Evolutionary conservation across 495 filamentous ascomycete species (phyloP).

Genomic region (Peziza echinospora): DNA sequence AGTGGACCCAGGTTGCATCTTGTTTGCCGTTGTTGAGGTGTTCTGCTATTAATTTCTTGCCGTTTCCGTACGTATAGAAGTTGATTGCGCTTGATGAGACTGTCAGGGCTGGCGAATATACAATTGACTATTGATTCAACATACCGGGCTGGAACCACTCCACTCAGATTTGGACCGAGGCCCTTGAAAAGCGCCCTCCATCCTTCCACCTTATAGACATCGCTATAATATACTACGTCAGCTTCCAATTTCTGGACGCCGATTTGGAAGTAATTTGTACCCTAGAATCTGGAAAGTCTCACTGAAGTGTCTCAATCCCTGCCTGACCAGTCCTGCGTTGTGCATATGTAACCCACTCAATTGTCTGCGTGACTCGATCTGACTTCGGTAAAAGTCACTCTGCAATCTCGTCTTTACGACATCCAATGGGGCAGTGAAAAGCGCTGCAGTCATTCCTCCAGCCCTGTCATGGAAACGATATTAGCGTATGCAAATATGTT

Average conservation of each 20-base stretch:
- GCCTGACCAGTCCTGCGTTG: slow-evolving; percentile 25
- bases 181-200: slow-evolving; percentile 75
- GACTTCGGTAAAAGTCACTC: slow-evolving; percentile 72
- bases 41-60: slow-evolving; percentile 52
- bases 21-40: slow-evolving; percentile 36
- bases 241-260: neutral
- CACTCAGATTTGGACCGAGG: slow-evolving; percentile 66
- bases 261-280: slow-evolving; percentile 1
- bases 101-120: neutral
- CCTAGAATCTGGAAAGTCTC: slow-evolving; percentile 67
- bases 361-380: slow-evolving; percentile 29
- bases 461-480: slow-evolving; percentile 32
- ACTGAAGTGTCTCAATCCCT: slow-evolving; percentile 36
- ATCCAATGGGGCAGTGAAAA: slow-evolving; percentile 72
- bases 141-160: slow-evolving; percentile 59
- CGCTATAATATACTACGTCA: slow-evolving; percentile 6
- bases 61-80: slow-evolving; percentile 76
- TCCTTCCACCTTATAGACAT: slow-evolving; percentile 57
- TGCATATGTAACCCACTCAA: slow-evolving; percentile 3
- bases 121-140: neutral
- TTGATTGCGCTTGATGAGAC: slow-evolving; percentile 37
- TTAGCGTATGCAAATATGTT: too few species aligned
- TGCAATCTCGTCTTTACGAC: slow-evolving; percentile 80
- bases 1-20: slow-evolving; percentile 50
- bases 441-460: slow-evolving; percentile 70